A percentile compares a stretch with the other conserved stretches of the same genome.
These are phyloP conservation scores for Irineochytrium annulatum DNA, from an alignment of 192 early-diverging fungal genomes.

Conservation along the genomic window DNA sequence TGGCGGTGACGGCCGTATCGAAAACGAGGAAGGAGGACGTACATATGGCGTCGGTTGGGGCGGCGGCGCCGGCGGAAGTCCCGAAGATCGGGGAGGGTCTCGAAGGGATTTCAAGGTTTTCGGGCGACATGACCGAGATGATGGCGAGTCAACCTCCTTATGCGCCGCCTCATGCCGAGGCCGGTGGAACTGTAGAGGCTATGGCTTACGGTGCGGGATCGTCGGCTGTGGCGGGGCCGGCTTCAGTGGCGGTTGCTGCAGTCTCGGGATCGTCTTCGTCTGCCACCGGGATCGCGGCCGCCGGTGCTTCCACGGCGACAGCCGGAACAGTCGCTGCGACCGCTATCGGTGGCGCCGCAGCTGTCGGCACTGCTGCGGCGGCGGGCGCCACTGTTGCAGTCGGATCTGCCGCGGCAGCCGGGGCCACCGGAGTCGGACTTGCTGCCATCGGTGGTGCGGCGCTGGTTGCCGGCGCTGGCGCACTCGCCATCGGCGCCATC, in stretches of 20 bases:
- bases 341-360: neutral
- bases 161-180: no score
- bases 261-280: neutral
- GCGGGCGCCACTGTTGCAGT: neutral
- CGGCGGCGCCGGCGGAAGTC: neutral
- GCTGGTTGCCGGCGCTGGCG: conserved; percentile 19
- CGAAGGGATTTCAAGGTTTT: neutral
- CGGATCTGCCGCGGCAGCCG: neutral
- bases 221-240: neutral
- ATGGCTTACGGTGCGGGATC: no score
- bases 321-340: neutral
- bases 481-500: neutral
- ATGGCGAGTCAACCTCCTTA: no score
- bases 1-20: neutral
- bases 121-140: neutral
- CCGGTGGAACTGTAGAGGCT: no score
- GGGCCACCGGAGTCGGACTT: neutral
- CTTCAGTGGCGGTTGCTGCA: neutral
- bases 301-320: neutral
- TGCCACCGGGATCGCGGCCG: neutral
- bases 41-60: neutral
- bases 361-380: neutral
- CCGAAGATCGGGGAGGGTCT: neutral
- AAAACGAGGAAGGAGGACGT: neutral
- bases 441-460: neutral